These are phyloP conservation scores for Coemansia sp. DNA, from an alignment of 192 early-diverging fungal genomes.

Conservation along the genomic window DNA sequence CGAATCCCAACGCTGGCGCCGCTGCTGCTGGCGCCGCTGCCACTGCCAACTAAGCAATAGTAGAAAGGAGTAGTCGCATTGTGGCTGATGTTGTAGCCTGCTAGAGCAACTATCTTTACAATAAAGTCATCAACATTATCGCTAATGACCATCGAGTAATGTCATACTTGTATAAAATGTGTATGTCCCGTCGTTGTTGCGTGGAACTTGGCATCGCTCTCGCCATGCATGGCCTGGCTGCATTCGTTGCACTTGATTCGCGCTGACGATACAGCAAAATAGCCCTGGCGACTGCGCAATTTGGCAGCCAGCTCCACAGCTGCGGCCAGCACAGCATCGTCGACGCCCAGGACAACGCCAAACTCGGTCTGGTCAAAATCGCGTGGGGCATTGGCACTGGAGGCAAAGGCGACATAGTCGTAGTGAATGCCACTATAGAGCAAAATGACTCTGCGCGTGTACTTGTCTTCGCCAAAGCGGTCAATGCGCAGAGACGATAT, in stretches of 20 bases:
- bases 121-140: neutral
- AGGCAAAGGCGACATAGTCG: constrained; percentile 63
- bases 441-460: constrained; percentile 47
- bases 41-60: constrained; percentile 10
- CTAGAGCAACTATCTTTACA: neutral
- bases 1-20: constrained; percentile 18
- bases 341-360: constrained; percentile 15
- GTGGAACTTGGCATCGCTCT: constrained; percentile 14
- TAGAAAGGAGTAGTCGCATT: neutral
- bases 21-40: neutral
- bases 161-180: constrained; percentile 8
- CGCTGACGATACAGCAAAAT: neutral
- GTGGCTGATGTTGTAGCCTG: neutral
- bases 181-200: constrained; percentile 4
- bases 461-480: constrained; percentile 61
- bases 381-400: constrained; percentile 20
- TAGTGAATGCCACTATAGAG: constrained; percentile 68
- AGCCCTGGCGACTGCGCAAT: neutral
- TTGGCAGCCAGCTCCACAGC: constrained; percentile 28
- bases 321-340: constrained; percentile 9
- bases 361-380: constrained; percentile 69
- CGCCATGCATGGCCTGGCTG: constrained; percentile 8
- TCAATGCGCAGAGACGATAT: constrained; percentile 56
- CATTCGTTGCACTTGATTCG: constrained; percentile 22
- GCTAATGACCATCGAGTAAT: neutral